phyloP scores from a whole-genome alignment of 2,329 filamentous ascomycete genomes.

The Mycosphaerella arachidis region DNA sequence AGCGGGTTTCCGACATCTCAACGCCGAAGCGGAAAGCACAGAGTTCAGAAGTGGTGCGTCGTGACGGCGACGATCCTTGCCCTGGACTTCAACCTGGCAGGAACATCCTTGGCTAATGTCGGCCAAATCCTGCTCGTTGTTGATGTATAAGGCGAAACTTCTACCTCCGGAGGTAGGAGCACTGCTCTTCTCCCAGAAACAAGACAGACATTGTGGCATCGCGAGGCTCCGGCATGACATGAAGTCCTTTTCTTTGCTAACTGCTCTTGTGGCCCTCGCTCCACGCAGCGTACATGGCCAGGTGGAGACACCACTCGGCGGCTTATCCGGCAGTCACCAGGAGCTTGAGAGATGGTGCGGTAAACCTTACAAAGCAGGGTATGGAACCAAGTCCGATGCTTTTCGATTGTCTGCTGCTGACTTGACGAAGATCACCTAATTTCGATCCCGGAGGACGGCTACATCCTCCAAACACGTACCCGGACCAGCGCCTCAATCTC shows the following conservation, averaged over 20 bases:
- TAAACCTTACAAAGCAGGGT: constrained; percentile 40
- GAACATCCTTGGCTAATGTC: not conserved
- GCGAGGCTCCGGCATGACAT: not conserved
- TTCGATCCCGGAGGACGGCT: constrained; percentile 49
- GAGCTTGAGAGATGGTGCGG: constrained; percentile 48
- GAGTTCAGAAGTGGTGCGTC: not conserved
- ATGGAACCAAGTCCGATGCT: not conserved
- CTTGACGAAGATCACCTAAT: constrained; percentile 38
- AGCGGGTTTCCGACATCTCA: no score
- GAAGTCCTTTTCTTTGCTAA: not conserved
- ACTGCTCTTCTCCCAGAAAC: not conserved
- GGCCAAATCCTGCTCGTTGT: not conserved
- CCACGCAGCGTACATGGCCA: not conserved
- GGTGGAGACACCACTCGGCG: constrained; percentile 16
- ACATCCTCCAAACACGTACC: constrained; percentile 35
- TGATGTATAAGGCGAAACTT: not conserved
- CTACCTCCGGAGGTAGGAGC: not conserved
- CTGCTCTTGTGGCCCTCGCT: not conserved
- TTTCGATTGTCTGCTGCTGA: not conserved
- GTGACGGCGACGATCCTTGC: not conserved
- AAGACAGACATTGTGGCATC: not conserved
- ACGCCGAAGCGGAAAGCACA: not conserved
- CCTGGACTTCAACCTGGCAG: not conserved
- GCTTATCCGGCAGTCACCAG: constrained; percentile 25
- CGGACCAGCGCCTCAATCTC: constrained; percentile 39